phyloP scores from a whole-genome alignment of 352 stramenopile species.

The Blastocystis sp. region DNA sequence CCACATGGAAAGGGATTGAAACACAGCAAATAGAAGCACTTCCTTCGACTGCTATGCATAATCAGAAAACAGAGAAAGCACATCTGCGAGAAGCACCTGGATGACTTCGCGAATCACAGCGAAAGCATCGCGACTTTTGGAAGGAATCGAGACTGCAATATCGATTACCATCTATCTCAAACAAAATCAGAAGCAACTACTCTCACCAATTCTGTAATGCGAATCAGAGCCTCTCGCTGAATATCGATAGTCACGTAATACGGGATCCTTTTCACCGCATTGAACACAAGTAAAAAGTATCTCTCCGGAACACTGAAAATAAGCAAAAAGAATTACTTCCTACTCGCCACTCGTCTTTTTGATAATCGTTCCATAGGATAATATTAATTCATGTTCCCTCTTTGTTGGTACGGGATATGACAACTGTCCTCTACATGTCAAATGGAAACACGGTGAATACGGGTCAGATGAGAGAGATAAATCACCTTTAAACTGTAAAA shows the following conservation, averaged over 20 bases:
- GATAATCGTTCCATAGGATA: constrained; percentile 1
- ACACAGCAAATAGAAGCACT: constrained; percentile 16
- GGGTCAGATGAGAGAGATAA: neutral
- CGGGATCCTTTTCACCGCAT: constrained; percentile 1
- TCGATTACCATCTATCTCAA: neutral
- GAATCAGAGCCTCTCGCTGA: neutral
- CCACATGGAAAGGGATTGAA: constrained; percentile 9
- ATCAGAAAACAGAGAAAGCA: neutral
- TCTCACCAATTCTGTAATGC: neutral
- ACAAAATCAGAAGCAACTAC: neutral
- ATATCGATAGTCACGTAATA: neutral
- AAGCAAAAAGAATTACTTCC: neutral
- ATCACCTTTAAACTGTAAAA: neutral
- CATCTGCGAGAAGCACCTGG: neutral
- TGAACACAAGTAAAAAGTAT: constrained; percentile 14
- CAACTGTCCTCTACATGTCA: neutral
- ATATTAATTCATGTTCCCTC: neutral
- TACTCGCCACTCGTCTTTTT: constrained; percentile 1
- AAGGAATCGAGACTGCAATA: neutral
- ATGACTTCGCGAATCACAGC: neutral
- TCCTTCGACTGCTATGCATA: neutral
- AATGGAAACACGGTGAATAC: neutral
- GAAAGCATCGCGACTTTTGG: neutral
- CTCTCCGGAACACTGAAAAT: neutral
- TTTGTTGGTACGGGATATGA: constrained; percentile 17